Evolutionary conservation across 768 basidiomycete genomes (phyloP).

Genomic region (Termitomyces sp.): DNA sequence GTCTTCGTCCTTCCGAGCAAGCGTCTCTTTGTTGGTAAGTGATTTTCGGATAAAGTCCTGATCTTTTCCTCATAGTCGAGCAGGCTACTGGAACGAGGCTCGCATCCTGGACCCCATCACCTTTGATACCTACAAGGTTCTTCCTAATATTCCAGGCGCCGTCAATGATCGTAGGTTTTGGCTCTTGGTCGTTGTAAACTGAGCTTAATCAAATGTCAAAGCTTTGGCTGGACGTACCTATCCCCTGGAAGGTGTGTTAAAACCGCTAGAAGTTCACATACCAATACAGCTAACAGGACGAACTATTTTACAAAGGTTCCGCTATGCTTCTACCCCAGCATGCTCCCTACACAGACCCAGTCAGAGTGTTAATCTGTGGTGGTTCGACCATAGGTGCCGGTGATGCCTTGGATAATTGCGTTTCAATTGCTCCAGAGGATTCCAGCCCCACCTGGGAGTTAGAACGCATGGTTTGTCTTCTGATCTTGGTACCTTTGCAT

Average conservation of each 20-base stretch:
- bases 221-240: slow-evolving; percentile 73
- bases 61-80: not conserved
- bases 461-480: slow-evolving; percentile 67
- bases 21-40: slow-evolving; percentile 63
- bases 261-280: not conserved
- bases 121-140: slow-evolving; percentile 50
- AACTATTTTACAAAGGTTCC: slow-evolving; percentile 27
- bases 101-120: slow-evolving; percentile 64
- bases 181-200: not conserved
- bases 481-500: not conserved
- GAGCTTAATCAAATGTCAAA: slow-evolving; percentile 11
- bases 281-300: not conserved
- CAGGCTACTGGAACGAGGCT: slow-evolving; percentile 79
- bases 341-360: slow-evolving; percentile 69
- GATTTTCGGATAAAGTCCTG: not conserved
- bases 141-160: slow-evolving; percentile 73
- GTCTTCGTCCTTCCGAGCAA: slow-evolving; percentile 65
- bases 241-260: slow-evolving; percentile 53
- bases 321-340: slow-evolving; percentile 64
- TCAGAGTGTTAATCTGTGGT: slow-evolving; percentile 70
- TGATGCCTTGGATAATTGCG: slow-evolving; percentile 60
- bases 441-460: slow-evolving; percentile 59
- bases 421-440: slow-evolving; percentile 62
- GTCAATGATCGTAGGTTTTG: slow-evolving; percentile 53
- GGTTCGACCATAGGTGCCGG: slow-evolving; percentile 61